Base-by-base conservation (phyloP, 2,329 filamentous ascomycete genomes). In the Arthrobotrys conoides region DNA sequence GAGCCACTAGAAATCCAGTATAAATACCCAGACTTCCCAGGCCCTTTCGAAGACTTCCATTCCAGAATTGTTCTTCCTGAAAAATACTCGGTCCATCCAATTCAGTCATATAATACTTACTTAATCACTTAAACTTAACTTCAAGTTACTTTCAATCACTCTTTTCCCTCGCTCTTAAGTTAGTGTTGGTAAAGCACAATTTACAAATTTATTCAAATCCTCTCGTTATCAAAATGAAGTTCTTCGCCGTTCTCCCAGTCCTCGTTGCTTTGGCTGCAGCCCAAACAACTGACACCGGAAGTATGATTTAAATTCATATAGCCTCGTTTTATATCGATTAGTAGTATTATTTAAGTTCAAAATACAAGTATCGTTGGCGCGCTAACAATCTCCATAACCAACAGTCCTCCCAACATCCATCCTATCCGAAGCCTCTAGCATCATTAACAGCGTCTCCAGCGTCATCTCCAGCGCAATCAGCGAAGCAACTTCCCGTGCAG, bases 181-280 rank as follows among this genome's bases (percentile, higher is more conserved):
- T 41, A 41, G 12, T 41, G 12, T 4, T 16, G 14, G 2, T 5
- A 14, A 38, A n/a, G n/a, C n/a, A n/a, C n/a, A n/a, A n/a, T n/a
- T n/a, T 41, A 6, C 6, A 48, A 55, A 46, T n/a, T 30, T 36
- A 44, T 38, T 18, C 16, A 8, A n/a, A 33, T 57, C 48, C 66
- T n/a, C 49, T 68, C 65, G 49, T 30, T 38, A 51, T 24, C 59
- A 77, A 77, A 48, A 77, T 77, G 73, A 71, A 68, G 53, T 46
- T 64, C 38, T 48, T 77, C 51, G 44, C 70, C 38, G 33, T 49
- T 24, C 49, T 77, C n/a, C 49, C 53, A 22, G 14, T 76, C 10
- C 48, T 77, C 41, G 20, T 65, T 16, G 73, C 61, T 48, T 55
- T 77, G n/a, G 73, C 36, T 12, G 67, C 61, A 12, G 73, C 73